Percentiles rank a stretch among this genome's conserved stretches.
Conservation (phyloP, 2,329 filamentous ascomycete species). For the Aspergillus awamori region DNA sequence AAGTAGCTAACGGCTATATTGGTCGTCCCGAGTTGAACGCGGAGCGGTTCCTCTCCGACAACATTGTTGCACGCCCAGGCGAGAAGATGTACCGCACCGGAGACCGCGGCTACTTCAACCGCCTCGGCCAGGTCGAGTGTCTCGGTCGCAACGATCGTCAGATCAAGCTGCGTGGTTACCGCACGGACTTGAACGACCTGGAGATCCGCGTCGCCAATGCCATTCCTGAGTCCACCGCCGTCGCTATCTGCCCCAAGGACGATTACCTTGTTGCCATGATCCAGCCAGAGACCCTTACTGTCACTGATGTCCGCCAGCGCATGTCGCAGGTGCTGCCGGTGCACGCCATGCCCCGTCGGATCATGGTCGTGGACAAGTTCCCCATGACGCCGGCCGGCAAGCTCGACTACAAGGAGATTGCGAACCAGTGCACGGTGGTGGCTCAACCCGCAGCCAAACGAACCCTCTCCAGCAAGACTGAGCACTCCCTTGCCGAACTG, state of each 20-base stretch:
- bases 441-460: not conserved
- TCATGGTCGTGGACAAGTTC: conserved; percentile 11
- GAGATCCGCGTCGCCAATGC: not conserved
- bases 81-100: conserved; percentile 48
- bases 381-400: conserved; percentile 14
- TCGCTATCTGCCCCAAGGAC: not conserved
- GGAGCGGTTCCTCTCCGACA: conserved; percentile 37
- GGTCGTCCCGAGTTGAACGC: conserved; percentile 1
- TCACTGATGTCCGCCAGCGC: not conserved
- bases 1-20: conserved; percentile 49
- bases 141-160: conserved; percentile 49
- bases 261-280: conserved; percentile 8
- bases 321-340: conserved; percentile 12
- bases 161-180: conserved; percentile 43
- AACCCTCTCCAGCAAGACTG: not conserved
- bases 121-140: conserved; percentile 42
- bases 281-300: not conserved
- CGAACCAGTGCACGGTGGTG: not conserved
- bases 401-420: conserved; percentile 8
- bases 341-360: conserved; percentile 8
- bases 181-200: conserved; percentile 46
- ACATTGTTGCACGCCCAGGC: conserved; percentile 20
- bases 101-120: conserved; percentile 38
- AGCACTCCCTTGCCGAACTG: not conserved
- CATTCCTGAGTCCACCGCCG: not conserved